Base-by-base conservation (phyloP, 2,329 filamentous ascomycete genomes). In the Grosmannia serpens region DNA sequence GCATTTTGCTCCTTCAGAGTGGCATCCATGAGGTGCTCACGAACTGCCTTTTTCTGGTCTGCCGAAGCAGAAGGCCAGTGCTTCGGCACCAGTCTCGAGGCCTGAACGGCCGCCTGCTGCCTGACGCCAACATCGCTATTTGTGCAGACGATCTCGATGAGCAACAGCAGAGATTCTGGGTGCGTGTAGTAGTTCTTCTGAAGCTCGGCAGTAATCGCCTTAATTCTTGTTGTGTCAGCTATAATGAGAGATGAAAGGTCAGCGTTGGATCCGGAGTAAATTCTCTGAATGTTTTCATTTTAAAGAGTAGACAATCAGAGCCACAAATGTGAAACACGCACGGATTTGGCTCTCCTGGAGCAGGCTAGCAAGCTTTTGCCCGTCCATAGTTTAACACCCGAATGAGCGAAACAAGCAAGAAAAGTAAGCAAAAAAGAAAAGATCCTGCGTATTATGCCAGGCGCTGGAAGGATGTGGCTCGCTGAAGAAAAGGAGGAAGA, bases 131-230 rank as follows among this genome's bases (percentile, higher is more conserved):
- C 71, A 68, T 85, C 79, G 61, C 85, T 78, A 73, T 96, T 87
- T 60, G 87, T 89, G 66, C 90, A 87, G 65, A 95, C 81, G 68
- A 96, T 85, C 74, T 96, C 90, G 65, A 97, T 83, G 62, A 97
- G 86, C 67, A 89, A 84, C 58, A 92, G 81, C 59, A 97, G 84
- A 20, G 90, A 89, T 67, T 91, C 83, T 46, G 92, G 87, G 65
- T 90, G 83, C 67, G 84, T 86, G 78, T 95, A 97, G 79, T 89
- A 97, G 74, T 88, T 89, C 74, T 95, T 94, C 74, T 95, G 91
- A 61, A 97, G 84, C 67, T 91, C 85, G 60, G 88, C 84, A 22
- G 92, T 99, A 63, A 91, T 90, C 65, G 88, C 84, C 82, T 96
- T 95, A 73, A 95, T 86, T 74, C 86, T 85, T 66, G 89, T 85